Evolutionary conservation across 345 rosid genomes (phyloP).

Genomic region (Abelmoschus esculentus): DNA sequence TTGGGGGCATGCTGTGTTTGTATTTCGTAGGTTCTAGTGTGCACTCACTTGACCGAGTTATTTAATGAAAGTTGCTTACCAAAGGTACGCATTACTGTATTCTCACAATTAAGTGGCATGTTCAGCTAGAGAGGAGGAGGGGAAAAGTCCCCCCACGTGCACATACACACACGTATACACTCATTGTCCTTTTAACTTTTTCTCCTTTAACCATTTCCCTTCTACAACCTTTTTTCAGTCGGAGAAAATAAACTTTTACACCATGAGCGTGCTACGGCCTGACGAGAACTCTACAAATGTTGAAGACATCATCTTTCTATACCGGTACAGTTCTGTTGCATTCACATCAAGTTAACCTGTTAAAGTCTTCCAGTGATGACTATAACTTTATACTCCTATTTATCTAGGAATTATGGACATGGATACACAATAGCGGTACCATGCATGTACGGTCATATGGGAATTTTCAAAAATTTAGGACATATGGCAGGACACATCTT

Average conservation of each 20-base stretch:
- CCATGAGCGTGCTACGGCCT: constrained; percentile 88
- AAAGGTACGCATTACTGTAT: constrained; percentile 36
- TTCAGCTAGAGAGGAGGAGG: background rate
- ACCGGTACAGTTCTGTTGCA: constrained; percentile 45
- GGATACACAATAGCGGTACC: no score
- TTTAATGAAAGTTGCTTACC: constrained; percentile 62
- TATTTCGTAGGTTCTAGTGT: constrained; percentile 59
- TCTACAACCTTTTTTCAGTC: constrained; percentile 37
- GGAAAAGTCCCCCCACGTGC: background rate
- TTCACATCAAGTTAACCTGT: background rate
- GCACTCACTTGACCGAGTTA: constrained; percentile 87
- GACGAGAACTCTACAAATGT: constrained; percentile 38
- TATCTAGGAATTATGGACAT: no score
- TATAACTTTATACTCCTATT: background rate
- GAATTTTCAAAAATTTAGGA: no score
- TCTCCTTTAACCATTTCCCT: background rate
- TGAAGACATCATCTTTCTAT: constrained; percentile 81
- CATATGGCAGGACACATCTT: no score
- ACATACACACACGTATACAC: no score
- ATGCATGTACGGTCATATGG: no score
- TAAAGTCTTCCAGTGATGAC: background rate
- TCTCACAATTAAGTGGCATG: background rate
- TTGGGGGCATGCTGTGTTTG: background rate
- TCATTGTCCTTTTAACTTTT: background rate
- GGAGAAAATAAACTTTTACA: constrained; percentile 67